Conservation (phyloP, 768 basidiomycete genomes). For the Mycena amicta region DNA sequence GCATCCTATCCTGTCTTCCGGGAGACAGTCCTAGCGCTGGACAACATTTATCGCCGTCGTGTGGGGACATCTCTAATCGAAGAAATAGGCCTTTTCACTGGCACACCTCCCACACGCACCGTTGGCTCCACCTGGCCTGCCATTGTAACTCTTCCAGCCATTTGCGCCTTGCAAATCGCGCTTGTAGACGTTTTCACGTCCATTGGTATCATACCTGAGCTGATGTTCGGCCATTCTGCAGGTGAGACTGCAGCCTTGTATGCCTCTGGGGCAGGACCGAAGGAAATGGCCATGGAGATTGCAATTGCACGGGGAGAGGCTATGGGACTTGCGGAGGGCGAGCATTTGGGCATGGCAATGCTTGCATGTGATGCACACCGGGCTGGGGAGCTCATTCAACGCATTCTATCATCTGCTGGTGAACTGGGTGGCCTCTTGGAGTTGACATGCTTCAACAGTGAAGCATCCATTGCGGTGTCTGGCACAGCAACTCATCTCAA, state of each 20-base stretch:
- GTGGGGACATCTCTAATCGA: too few species aligned
- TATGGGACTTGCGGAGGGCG: slow-evolving; percentile 33
- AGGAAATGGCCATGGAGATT: slow-evolving; percentile 44
- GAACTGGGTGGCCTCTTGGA: slow-evolving; percentile 26
- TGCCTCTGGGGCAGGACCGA: slow-evolving; percentile 43
- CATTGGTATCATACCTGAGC: slow-evolving; percentile 39
- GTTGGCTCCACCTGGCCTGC: slow-evolving; percentile 28
- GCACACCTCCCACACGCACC: too few species aligned
- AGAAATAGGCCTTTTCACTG: too few species aligned
- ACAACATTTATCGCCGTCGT: slow-evolving; percentile 24
- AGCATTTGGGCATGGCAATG: too few species aligned
- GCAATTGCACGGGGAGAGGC: slow-evolving; percentile 45
- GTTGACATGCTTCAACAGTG: slow-evolving; percentile 36
- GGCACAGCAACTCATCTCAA: slow-evolving; percentile 25
- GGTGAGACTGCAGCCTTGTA: slow-evolving; percentile 49
- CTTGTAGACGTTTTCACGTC: slow-evolving; percentile 41
- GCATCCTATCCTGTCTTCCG: slow-evolving; percentile 32
- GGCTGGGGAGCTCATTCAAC: slow-evolving; percentile 23
- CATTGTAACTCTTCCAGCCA: slow-evolving; percentile 40
- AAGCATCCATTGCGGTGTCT: slow-evolving; percentile 31
- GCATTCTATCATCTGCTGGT: slow-evolving; percentile 20
- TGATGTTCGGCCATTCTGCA: slow-evolving; percentile 49
- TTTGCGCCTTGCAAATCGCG: slow-evolving; percentile 50
- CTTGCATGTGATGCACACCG: slow-evolving; percentile 44
- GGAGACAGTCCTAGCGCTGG: slow-evolving; percentile 30